Base-by-base conservation (phyloP, 2,329 filamentous ascomycete genomes). In the Lizonia empirigonia region DNA sequence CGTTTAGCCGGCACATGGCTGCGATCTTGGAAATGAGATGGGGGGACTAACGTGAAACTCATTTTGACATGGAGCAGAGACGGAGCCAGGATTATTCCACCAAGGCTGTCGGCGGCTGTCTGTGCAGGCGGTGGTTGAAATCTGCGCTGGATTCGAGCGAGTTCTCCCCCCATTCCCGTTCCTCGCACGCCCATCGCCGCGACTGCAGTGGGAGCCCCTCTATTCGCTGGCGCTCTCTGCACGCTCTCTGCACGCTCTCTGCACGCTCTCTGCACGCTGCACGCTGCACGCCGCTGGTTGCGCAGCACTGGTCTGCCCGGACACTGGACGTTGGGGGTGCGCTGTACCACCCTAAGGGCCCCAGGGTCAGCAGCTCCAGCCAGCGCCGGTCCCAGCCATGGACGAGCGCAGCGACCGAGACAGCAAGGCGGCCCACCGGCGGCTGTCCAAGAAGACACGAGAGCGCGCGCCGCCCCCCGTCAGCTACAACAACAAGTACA, bases 401-500 rank as follows among this genome's bases (percentile, higher is more conserved):
- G 57, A 62, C 41, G 58, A 62, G 7, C 54, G n/a, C n/a, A n/a
- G n/a, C n/a, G n/a, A n/a, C n/a, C n/a, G 50, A 15, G 52, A 35
- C 47, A 55, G 44, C 56, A 55, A 53, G 47, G 45, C 57, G 24
- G 35, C 54, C 10, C 46, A 53, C 22, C 45, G 59, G 19, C 35
- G 63, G 45, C 24, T 44, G 34, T 44, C 44, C 34, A 65, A 64
- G 48, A 56, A 56, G 44, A 55, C 55, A 23, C 53, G 58, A 22
- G 42, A 50, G 38, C 57, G 48, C 27, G 42, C 42, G 13, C 52
- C 59, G 26, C 62, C 62, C 29, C 56, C 56, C 24, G 55, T 62
- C 27, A 58, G 41, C 49, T 53, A 55, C 29, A 55, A 49, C 29
- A 65, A 47, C 50, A 49, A 54, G 22, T 46, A 40, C 45, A 44